Evolutionary conservation across 2,329 filamentous ascomycete species (phyloP).

Genomic region (Cordyceps sp.): DNA sequence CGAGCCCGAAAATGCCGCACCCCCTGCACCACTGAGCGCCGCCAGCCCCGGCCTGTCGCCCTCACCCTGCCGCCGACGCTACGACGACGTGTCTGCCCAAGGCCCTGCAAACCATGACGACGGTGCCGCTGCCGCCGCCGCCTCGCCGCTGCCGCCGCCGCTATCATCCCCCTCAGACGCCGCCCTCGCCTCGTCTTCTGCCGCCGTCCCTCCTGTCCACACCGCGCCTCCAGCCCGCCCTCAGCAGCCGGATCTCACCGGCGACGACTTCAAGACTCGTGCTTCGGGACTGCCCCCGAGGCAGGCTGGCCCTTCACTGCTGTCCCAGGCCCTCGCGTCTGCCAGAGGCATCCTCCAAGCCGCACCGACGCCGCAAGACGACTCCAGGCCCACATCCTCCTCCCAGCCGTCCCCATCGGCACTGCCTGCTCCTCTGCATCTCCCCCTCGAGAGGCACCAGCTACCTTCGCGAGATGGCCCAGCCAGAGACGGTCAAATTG

Average conservation of each 20-base stretch:
- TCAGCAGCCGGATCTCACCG: slow-evolving; percentile 1
- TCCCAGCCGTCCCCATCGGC: too few species aligned
- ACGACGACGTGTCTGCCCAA: slow-evolving; percentile 7
- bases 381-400: background rate
- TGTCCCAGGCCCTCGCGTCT: slow-evolving; percentile 41
- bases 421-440: background rate
- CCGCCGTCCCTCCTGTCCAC: background rate
- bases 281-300: slow-evolving; percentile 19
- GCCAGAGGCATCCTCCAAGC: slow-evolving; percentile 31
- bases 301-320: slow-evolving; percentile 34
- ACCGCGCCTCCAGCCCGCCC: slow-evolving; percentile 1
- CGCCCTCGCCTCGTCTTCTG: background rate
- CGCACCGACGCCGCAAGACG: background rate
- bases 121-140: background rate
- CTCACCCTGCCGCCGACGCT: slow-evolving; percentile 1
- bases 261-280: slow-evolving; percentile 25
- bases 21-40: slow-evolving; percentile 25
- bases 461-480: slow-evolving; percentile 18
- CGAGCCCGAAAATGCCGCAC: slow-evolving; percentile 38
- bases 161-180: background rate
- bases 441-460: slow-evolving; percentile 1
- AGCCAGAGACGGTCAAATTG: slow-evolving; percentile 16
- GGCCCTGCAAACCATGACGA: slow-evolving; percentile 1
- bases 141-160: background rate
- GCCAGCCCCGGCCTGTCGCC: slow-evolving; percentile 1